These are phyloP conservation scores for Curvularia hawaiiensis DNA, from an alignment of 2,329 filamentous ascomycete genomes.

Conservation along the genomic window DNA sequence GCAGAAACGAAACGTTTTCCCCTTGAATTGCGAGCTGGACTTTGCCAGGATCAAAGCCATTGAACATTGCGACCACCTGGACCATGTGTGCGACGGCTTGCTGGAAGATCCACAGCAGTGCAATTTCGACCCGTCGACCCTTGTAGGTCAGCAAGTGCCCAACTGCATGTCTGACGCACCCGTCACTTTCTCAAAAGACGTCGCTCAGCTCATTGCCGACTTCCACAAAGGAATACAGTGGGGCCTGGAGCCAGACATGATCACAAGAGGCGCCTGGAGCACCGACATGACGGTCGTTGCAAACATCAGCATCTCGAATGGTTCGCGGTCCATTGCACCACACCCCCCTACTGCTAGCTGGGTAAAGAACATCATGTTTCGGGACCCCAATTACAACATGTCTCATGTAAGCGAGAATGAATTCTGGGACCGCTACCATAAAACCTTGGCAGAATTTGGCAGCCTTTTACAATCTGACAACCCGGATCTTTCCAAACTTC, in stretches of 20 bases:
- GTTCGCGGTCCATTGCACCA: slow-evolving; percentile 23
- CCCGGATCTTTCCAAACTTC: slow-evolving; percentile 31
- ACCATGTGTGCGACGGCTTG: slow-evolving; percentile 42
- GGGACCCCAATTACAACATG: slow-evolving; percentile 20
- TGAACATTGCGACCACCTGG: slow-evolving; percentile 34
- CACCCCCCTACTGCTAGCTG: slow-evolving; percentile 25
- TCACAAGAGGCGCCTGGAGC: slow-evolving; percentile 23
- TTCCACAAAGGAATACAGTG: slow-evolving; percentile 27
- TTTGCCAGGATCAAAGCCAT: slow-evolving; percentile 29
- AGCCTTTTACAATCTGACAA: slow-evolving; percentile 30
- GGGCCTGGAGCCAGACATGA: slow-evolving; percentile 8
- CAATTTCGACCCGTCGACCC: slow-evolving; percentile 25
- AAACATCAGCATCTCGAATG: slow-evolving; percentile 22
- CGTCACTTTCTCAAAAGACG: slow-evolving; percentile 19
- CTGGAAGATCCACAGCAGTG: slow-evolving; percentile 35
- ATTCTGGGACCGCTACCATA: slow-evolving; percentile 25
- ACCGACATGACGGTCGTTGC: slow-evolving; percentile 19
- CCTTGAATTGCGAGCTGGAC: slow-evolving; percentile 36
- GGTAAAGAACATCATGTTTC: slow-evolving; percentile 25
- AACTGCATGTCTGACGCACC: not conserved
- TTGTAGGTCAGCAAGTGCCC: slow-evolving; percentile 10
- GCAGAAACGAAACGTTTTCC: slow-evolving; percentile 29
- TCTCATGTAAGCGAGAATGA: slow-evolving; percentile 20
- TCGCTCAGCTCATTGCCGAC: slow-evolving; percentile 27
- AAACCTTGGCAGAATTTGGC: slow-evolving; percentile 27